These are phyloP conservation scores for Quercus cerris DNA, from an alignment of 306 rosid species.

Conservation along the genomic window DNA sequence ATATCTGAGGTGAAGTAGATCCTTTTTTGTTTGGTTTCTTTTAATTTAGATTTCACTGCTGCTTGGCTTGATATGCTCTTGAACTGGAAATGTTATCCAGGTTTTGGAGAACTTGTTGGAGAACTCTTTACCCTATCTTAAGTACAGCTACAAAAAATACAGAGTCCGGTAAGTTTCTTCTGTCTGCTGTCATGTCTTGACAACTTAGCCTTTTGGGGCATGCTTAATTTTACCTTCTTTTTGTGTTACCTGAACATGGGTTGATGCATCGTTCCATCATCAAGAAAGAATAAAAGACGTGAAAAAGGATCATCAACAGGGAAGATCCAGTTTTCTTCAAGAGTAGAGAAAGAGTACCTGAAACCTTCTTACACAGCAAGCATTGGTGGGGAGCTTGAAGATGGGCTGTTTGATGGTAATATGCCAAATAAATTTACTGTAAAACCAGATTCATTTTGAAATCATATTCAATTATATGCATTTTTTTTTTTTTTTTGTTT, in stretches of 20 bases:
- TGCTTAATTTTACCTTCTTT: neutral
- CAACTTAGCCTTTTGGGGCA: neutral
- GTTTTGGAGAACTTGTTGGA: constrained; percentile 88
- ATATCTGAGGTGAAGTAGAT: constrained; percentile 68
- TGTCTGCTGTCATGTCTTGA: constrained; percentile 2
- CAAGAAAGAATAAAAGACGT: constrained; percentile 58
- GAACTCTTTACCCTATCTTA: constrained; percentile 78
- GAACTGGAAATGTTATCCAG: constrained; percentile 40
- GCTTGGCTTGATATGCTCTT: constrained; percentile 8
- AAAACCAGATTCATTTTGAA: constrained; percentile 11
- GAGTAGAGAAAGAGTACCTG: constrained; percentile 96
- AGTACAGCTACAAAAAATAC: constrained; percentile 80
- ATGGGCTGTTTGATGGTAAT: constrained; percentile 94
- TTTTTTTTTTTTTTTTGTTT: neutral
- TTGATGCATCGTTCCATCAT: constrained; percentile 26
- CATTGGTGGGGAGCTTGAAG: constrained; percentile 91
- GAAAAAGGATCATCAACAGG: constrained; percentile 61
- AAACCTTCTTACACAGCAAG: constrained; percentile 92
- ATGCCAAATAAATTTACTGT: constrained; percentile 14
- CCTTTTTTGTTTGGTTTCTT: neutral
- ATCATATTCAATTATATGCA: neutral
- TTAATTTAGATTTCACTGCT: neutral
- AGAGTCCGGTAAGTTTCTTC: constrained; percentile 65
- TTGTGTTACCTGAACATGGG: constrained; percentile 19
- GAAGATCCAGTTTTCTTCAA: constrained; percentile 63